Evolutionary conservation across 257 asterid genomes (phyloP).

Genomic region (Solanum chmielewskii): DNA sequence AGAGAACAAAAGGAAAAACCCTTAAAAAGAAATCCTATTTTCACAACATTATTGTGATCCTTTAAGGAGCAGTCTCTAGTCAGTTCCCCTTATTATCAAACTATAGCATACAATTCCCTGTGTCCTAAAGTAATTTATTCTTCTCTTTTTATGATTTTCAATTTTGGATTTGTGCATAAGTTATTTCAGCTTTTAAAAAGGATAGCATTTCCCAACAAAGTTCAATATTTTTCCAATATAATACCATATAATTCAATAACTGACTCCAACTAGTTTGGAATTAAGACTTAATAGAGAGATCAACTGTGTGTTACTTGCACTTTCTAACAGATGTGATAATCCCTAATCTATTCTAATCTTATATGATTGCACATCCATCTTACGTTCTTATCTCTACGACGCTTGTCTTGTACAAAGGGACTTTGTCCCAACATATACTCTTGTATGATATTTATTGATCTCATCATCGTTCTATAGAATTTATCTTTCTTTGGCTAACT

Average conservation of each 20-base stretch:
- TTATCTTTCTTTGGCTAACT: neutral
- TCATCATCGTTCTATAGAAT: neutral
- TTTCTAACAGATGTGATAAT: neutral
- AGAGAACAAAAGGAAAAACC: neutral
- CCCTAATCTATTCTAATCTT: neutral
- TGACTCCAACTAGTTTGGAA: neutral
- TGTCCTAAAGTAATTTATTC: neutral
- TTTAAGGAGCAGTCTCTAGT: neutral
- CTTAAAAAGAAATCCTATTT: neutral
- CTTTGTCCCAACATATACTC: neutral
- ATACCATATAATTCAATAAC: neutral
- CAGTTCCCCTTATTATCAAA: neutral
- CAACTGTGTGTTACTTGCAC: neutral
- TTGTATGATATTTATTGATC: neutral
- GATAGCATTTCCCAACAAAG: neutral
- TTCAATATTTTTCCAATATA: neutral
- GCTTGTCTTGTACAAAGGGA: neutral
- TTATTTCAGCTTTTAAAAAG: neutral
- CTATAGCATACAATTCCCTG: neutral
- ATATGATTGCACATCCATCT: neutral
- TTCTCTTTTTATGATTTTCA: neutral
- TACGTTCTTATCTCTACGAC: neutral
- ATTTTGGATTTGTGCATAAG: neutral
- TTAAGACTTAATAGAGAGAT: neutral
- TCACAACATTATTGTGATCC: neutral